phyloP scores from a whole-genome alignment of 1,284 basidiomycete species.

The Fomitopsis schrenkii region DNA sequence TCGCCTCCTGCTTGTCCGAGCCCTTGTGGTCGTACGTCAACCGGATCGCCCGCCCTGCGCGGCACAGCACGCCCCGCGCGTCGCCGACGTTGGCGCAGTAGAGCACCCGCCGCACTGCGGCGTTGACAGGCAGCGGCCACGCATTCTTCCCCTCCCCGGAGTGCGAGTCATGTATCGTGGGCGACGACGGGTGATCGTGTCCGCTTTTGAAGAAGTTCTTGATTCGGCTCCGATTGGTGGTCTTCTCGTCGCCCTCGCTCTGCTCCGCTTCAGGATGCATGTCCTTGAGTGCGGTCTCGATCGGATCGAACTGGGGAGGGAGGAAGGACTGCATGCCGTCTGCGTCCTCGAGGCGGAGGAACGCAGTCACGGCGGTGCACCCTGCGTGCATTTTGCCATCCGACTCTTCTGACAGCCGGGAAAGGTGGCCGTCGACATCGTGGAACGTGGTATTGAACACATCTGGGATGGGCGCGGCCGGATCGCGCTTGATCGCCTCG shows the following conservation, averaged over 20 bases:
- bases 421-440: conserved; percentile 81
- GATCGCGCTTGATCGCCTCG: conserved; percentile 18
- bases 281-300: conserved; percentile 26
- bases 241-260: conserved; percentile 30
- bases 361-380: conserved; percentile 97
- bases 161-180: background rate
- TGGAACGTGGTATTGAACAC: conserved; percentile 93
- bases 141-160: conserved; percentile 9
- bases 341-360: conserved; percentile 89
- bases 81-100: conserved; percentile 98
- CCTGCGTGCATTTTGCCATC: conserved; percentile 93
- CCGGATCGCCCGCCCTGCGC: conserved; percentile 86
- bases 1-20: conserved; percentile 94
- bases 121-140: conserved; percentile 43
- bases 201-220: conserved; percentile 52
- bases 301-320: conserved; percentile 25
- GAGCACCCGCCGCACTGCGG: conserved; percentile 65
- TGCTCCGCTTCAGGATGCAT: conserved; percentile 6
- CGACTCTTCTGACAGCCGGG: conserved; percentile 76
- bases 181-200: conserved; percentile 16
- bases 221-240: conserved; percentile 23
- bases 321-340: conserved; percentile 67
- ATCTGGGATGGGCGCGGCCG: conserved; percentile 65
- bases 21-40: conserved; percentile 99
- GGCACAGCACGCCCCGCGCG: conserved; percentile 85